A percentile compares a stretch with the other conserved stretches of the same genome.
These are phyloP conservation scores for Moesziomyces sp. DNA, from an alignment of 1,284 basidiomycete genomes.

Conservation along the genomic window DNA sequence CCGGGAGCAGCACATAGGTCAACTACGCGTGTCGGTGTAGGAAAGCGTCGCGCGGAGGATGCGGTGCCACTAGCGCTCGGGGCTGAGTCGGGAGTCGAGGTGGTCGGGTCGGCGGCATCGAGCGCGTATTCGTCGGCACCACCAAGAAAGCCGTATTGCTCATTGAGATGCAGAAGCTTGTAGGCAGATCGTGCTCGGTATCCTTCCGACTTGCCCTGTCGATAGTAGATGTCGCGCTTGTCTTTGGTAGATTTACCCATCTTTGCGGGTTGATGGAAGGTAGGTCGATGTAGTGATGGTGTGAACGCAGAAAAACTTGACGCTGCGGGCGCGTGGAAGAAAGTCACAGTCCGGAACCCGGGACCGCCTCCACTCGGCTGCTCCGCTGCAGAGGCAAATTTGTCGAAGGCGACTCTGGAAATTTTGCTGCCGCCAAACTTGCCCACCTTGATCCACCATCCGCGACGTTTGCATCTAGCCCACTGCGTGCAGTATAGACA, in stretches of 20 bases:
- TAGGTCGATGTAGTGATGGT: neutral
- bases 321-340: neutral
- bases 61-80: neutral
- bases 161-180: conserved; percentile 71
- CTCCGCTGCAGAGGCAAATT: neutral
- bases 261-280: neutral
- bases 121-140: conserved; percentile 51
- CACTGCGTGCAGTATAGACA: neutral
- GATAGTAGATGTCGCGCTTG: conserved; percentile 72
- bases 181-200: conserved; percentile 74
- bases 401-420: neutral
- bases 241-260: conserved; percentile 69
- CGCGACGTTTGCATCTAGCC: neutral
- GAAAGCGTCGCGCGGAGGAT: conserved; percentile 5
- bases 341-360: too few relatives aligned
- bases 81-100: conserved; percentile 9
- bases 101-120: conserved; percentile 5
- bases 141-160: conserved; percentile 72
- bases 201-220: conserved; percentile 69
- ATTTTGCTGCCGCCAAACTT: neutral
- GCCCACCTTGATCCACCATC: neutral
- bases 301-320: neutral
- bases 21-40: conserved; percentile 68
- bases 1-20: conserved; percentile 74
- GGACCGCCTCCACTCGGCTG: neutral